Percentiles rank a stretch among this genome's conserved stretches.
Conservation (phyloP, 768 basidiomycete species). For the Pisolithus microcarpus region DNA sequence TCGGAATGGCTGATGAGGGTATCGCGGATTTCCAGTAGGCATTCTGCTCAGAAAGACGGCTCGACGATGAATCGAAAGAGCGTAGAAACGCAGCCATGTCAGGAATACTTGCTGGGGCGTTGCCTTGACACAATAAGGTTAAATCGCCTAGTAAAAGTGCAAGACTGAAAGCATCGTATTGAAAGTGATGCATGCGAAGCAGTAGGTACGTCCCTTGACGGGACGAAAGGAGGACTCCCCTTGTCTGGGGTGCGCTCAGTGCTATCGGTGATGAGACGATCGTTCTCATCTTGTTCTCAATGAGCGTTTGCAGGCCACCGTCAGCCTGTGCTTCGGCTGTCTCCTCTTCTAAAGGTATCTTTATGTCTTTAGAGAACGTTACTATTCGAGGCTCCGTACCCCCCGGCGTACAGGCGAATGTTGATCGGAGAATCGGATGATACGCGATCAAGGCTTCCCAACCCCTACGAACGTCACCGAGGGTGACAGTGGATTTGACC, state of each 20-base stretch:
- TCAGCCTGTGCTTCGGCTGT: constrained; percentile 6
- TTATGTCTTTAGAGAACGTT: constrained; percentile 14
- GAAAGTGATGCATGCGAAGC: constrained; percentile 41
- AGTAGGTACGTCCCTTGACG: constrained; percentile 15
- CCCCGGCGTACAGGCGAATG: constrained; percentile 26
- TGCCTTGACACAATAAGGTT: constrained; percentile 27
- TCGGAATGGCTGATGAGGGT: constrained; percentile 19
- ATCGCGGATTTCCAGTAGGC: constrained; percentile 34
- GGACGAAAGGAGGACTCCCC: constrained; percentile 14
- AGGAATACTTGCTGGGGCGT: constrained; percentile 14
- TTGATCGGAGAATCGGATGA: constrained; percentile 38
- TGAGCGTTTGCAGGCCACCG: background rate
- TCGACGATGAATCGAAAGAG: constrained; percentile 14
- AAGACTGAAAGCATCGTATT: constrained; percentile 45
- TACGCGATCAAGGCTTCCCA: constrained; percentile 32
- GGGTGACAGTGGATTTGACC: constrained; percentile 26
- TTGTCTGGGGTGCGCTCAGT: constrained; percentile 13
- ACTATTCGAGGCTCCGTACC: constrained; percentile 16
- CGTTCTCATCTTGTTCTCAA: constrained; percentile 16
- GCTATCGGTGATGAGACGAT: constrained; percentile 18
- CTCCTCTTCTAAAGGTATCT: constrained; percentile 6
- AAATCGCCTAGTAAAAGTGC: constrained; percentile 35
- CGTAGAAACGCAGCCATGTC: constrained; percentile 25
- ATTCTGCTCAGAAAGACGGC: constrained; percentile 15
- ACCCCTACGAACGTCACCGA: constrained; percentile 22